Evolutionary conservation across 2,329 filamentous ascomycete species (phyloP).

Genomic region (Chalaropsis thielavioides): DNA sequence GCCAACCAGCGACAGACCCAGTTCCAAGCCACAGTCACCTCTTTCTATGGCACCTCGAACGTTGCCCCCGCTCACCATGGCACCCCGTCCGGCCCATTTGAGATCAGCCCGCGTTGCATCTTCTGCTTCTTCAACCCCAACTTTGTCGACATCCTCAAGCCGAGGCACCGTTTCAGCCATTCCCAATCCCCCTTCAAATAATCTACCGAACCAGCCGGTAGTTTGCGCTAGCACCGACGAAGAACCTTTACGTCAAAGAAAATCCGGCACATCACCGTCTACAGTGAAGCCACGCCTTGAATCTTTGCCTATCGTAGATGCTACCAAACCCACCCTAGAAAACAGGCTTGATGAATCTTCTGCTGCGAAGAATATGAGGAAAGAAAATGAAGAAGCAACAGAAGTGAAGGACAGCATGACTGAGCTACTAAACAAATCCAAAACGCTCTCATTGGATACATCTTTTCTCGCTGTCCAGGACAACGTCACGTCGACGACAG

Average conservation of each 20-base stretch:
- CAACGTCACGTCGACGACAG: background rate
- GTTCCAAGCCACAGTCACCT: conserved; percentile 10
- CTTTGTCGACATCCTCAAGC: conserved; percentile 26
- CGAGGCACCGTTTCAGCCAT: conserved; percentile 21
- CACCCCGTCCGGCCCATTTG: conserved; percentile 11
- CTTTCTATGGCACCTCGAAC: conserved; percentile 7
- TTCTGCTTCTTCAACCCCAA: background rate
- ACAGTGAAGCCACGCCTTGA: conserved; percentile 7
- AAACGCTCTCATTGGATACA: background rate
- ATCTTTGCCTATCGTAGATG: background rate
- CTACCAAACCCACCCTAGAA: background rate
- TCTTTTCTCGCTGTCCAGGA: background rate
- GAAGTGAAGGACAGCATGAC: background rate
- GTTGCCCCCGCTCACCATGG: conserved; percentile 15
- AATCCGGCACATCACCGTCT: conserved; percentile 9
- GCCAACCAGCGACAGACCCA: background rate
- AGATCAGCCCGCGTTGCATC: conserved; percentile 10
- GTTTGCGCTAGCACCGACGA: background rate
- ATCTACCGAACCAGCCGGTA: background rate
- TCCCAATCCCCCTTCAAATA: background rate
- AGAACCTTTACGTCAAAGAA: background rate
- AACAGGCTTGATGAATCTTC: background rate
- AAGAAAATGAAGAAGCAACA: background rate
- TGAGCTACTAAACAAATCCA: background rate
- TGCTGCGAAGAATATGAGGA: background rate